Evolutionary conservation across 2,329 filamentous ascomycete species (phyloP), one percentile per base, ranked within the genome.

Genomic region (Hymenoscyphus occultus): DNA sequence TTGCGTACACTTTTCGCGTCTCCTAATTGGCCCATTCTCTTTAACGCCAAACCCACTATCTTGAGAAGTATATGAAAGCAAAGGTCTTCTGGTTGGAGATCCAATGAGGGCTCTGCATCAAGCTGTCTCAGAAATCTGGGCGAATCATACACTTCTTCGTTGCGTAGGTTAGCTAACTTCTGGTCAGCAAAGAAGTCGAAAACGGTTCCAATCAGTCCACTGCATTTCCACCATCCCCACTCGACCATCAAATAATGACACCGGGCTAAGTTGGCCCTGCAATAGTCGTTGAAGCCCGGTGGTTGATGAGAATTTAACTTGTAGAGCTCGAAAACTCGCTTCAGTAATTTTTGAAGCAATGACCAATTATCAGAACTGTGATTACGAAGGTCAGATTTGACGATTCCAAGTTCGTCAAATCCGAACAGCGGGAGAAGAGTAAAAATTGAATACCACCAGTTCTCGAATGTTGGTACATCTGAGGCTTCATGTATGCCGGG

Each of bases 41-140:
- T 79, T 56, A 90, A 84, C 42, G 82, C 81, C 59, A 88, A 70
- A 1, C 83, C 87, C 42, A 90, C 74, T 16, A 88, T 80, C 72
- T 90, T 90, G 60, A 90, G 78, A 61, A 90, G 87, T 28, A 90
- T 82, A 71, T 90, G 87, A 69, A 90, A 90, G 71, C 86, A 89
- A 22, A 80, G 80, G 71, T 90, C 88, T 54, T 83, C 80, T 1
- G 80, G 76, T 19, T 84, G 80, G 14, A 88, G 74, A 1, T 76
- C 76, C 5, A 90, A 75, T 0, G 78, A 81, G 1, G 84, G 32
- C 1, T 69, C 69, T 45, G 63, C 65, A 75, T 78, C 69, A 1
- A 90, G 80, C 19, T 84, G 77, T 59, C 88, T 85, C 0, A 90
- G 77, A 61, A 90, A 90, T 2, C 76, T 77, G 0, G 87, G 86